Evolutionary conservation across 306 rosid species (phyloP).

Genomic region (Pterocarpus macrocarpus): DNA sequence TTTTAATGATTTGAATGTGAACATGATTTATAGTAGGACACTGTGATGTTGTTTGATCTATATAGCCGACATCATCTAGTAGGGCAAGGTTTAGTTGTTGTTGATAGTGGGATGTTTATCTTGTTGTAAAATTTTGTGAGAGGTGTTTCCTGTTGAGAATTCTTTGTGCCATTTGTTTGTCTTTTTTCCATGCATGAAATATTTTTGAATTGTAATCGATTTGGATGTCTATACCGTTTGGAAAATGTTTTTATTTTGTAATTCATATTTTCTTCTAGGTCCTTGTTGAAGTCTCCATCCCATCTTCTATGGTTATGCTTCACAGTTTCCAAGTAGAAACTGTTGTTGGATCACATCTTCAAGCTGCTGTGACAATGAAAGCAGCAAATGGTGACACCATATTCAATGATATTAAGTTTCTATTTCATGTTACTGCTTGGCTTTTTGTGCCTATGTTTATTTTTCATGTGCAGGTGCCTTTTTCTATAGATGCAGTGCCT

Average conservation of each 20-base stretch:
- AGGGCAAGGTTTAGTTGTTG: not conserved
- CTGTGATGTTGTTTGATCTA: not conserved
- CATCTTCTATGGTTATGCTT: slow-evolving; percentile 84
- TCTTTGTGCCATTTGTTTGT: slow-evolving; percentile 19
- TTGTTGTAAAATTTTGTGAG: slow-evolving; percentile 16
- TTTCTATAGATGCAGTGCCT: slow-evolving; percentile 85
- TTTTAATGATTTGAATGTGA: not conserved
- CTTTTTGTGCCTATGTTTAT: slow-evolving; percentile 46
- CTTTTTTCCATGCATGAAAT: slow-evolving; percentile 23
- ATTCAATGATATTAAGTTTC: slow-evolving; percentile 33
- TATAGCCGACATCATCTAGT: not conserved
- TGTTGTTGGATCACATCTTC: slow-evolving; percentile 85
- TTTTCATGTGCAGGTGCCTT: slow-evolving; percentile 71
- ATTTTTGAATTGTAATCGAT: slow-evolving; percentile 17
- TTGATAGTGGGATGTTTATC: slow-evolving; percentile 19
- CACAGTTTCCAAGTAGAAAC: slow-evolving; percentile 85
- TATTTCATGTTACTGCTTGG: slow-evolving; percentile 38
- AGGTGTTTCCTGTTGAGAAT: slow-evolving; percentile 17
- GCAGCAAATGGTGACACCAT: slow-evolving; percentile 73
- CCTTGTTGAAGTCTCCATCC: slow-evolving; percentile 80
- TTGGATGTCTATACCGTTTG: not conserved
- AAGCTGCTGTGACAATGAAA: slow-evolving; percentile 92
- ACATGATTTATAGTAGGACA: not conserved
- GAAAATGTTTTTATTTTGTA: slow-evolving; percentile 28
- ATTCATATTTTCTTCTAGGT: slow-evolving; percentile 62